Evolutionary conservation across 2,329 filamentous ascomycete genomes (phyloP).

Genomic region (Colletotrichum coccodes): DNA sequence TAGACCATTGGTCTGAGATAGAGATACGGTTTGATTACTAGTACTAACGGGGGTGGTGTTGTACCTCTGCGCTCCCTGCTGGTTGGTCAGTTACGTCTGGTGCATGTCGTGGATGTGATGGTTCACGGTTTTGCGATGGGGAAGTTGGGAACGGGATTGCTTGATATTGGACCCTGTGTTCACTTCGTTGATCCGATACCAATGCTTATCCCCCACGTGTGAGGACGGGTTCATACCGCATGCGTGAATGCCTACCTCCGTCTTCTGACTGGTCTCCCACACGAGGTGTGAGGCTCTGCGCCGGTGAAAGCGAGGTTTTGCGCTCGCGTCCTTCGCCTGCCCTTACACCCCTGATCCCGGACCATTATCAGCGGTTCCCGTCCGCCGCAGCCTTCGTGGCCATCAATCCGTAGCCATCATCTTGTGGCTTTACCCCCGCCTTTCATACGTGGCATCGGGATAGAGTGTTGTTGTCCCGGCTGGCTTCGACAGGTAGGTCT

Average conservation of each 20-base stretch:
- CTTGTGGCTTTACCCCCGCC: background rate
- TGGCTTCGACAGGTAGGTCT: background rate
- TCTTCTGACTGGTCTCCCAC: background rate
- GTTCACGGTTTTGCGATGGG: background rate
- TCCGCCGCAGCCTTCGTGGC: background rate
- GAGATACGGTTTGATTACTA: slow-evolving; percentile 6
- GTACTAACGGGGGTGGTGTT: background rate
- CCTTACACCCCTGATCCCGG: background rate
- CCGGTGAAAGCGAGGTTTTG: background rate
- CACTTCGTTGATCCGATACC: background rate
- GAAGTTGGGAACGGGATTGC: background rate
- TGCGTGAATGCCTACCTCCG: background rate
- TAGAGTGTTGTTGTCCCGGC: background rate
- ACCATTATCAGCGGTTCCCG: background rate
- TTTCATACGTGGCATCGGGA: background rate
- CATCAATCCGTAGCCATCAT: background rate
- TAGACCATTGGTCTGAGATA: slow-evolving; percentile 12
- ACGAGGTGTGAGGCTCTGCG: background rate
- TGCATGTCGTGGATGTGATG: background rate
- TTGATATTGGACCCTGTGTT: background rate
- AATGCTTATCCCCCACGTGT: background rate
- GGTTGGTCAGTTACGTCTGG: background rate
- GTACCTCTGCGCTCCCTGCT: background rate
- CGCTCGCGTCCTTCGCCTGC: background rate
- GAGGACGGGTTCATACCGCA: background rate